Percentiles rank a stretch among this genome's conserved stretches.
Evolutionary conservation across 2,329 filamentous ascomycete genomes (phyloP).

Genomic region (Aspergillus ustus): DNA sequence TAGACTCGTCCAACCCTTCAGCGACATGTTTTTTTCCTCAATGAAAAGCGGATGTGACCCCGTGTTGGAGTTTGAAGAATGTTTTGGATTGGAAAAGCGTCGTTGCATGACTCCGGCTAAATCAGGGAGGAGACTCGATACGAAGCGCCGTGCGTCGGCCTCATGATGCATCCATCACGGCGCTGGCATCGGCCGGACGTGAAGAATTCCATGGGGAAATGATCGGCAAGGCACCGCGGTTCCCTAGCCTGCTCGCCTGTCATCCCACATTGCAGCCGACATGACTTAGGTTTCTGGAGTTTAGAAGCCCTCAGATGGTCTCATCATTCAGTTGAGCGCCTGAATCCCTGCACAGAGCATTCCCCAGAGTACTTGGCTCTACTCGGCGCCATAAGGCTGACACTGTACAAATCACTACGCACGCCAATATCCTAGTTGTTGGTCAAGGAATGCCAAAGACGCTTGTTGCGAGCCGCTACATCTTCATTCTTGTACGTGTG

Average conservation of each 20-base stretch:
- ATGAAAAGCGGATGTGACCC: constrained; percentile 1
- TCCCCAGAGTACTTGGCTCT: neutral
- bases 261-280: neutral
- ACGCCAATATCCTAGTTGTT: neutral
- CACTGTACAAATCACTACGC: neutral
- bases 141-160: neutral
- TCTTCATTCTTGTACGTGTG: neutral
- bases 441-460: neutral
- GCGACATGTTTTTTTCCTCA: neutral
- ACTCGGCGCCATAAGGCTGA: neutral
- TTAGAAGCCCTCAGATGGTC: neutral
- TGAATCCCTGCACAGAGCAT: neutral
- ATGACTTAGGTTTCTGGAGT: neutral
- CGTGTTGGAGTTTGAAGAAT: constrained; percentile 1
- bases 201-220: constrained; percentile 18
- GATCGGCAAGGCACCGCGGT: constrained; percentile 21
- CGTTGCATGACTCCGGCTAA: constrained; percentile 16
- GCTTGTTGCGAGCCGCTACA: neutral
- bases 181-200: neutral
- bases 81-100: neutral
- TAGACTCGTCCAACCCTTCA: too few relatives aligned
- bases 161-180: neutral
- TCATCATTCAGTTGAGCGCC: neutral
- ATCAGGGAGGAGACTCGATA: neutral
- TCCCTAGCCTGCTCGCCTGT: neutral